Evolutionary conservation across 169 alveolate species (phyloP), one percentile per base, ranked within the genome.

Genomic region (Plasmodium adleri): DNA sequence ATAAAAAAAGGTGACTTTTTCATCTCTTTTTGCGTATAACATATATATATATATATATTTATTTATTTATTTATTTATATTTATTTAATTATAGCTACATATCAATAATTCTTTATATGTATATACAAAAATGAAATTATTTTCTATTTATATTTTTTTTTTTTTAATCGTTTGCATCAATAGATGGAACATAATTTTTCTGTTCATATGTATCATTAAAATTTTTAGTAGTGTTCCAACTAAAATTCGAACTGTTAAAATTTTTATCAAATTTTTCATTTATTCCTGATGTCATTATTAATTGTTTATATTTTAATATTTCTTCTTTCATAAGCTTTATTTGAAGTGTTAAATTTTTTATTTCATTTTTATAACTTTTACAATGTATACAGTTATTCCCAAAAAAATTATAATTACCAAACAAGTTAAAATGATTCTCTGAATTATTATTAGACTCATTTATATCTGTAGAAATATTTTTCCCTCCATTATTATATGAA

Each of bases 361-460:
- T 78, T 66, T 78, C 89, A 64, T 63, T 78, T 66, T 78, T 78
- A 71, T 78, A 78, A 52, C 67, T 75, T 59, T 78, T 78, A n/a
- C 89, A 78, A 43, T 78, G 89, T 67, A 78, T 26, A 20, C 89
- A 78, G 0, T 72, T 64, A 32, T 58, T 47, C 5, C 89, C 89
- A 58, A 39, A 78, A 26, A 78, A 78, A 45, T 63, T 78, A 59
- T 78, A 78, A 64, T 78, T 66, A 7, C 89, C 89, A 78, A 78
- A 78, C 2, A 60, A 52, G 56, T 78, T 78, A 49, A 66, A 78
- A 66, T 52, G 22, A 24, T 62, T 64, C 20, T 39, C 47, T 49
- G 89, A 78, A 13, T 12, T 64, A 66, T 78, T 78, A 78, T 64
- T 50, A n/a, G 32, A 7, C 9, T 67, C 89, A 24, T 49, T 50